Evolutionary conservation across 106 monocot species (phyloP), one percentile per base, ranked within the genome.

Genomic region (Dendrobium huoshanense): DNA sequence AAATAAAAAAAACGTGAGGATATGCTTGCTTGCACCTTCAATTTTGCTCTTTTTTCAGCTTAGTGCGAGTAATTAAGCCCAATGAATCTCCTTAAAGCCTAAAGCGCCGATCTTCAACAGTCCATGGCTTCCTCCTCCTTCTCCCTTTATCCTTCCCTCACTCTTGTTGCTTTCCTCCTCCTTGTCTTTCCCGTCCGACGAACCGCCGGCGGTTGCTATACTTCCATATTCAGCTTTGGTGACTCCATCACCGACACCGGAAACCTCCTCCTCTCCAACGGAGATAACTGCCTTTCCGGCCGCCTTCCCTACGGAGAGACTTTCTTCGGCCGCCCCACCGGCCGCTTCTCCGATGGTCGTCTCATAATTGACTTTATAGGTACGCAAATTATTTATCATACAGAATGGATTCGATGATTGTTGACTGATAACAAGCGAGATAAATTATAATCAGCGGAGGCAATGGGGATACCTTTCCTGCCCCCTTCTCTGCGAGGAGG

Each of bases 211-310:
- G 10, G 85, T 65, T 78, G 88, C 81, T 85, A 76, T 61, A 55
- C 41, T 20, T 81, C 87, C 72, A 85, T 92, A 40, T 87, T 85
- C 79, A 87, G 79, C 85, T 90, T 90, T 74, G 90, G 92, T 11
- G 92, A 92, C 80, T 92, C 92, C 1, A 67, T 88, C 19, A 58
- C 80, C 9, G 90, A 92, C 82, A 83, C 83, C 43, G 92, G 88
- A 1, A 92, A 92, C 79, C 16, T 49, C 0, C 61, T 83, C 29
- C 20, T 9, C 73, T 67, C 59, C 75, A 18, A 4, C 27, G 6
- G 48, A 47, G 20, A 4, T 37, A 0, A 15, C 27, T 3, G 1
- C 7, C n/a, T 41, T 2, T 18, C 48, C 61, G 51, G 11, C 40
- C 2, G 10, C 8, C 77, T 25, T 15, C 92, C 90, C 7, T 88